Evolutionary conservation across 192 early-diverging fungal genomes (phyloP), one percentile per base, ranked within the genome.

Genomic region (Podila epigama): DNA sequence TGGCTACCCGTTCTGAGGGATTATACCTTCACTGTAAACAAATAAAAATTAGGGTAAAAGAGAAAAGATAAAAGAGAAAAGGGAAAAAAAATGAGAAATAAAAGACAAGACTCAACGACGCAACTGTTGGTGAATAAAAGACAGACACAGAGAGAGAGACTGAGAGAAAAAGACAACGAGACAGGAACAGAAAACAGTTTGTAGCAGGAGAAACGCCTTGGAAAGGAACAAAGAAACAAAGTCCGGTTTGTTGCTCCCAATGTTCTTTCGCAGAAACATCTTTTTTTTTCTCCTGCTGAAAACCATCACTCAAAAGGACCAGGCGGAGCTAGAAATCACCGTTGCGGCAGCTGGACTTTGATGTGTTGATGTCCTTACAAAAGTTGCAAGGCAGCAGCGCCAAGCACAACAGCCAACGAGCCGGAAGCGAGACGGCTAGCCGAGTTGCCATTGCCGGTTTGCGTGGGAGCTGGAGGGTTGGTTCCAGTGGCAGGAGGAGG

Each of bases 321-420:
- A n/a, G n/a, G n/a, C n/a, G n/a, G n/a, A n/a, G n/a, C n/a, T n/a
- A n/a, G n/a, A n/a, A n/a, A n/a, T n/a, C n/a, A n/a, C n/a, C n/a
- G n/a, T n/a, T n/a, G n/a, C n/a, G n/a, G n/a, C n/a, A n/a, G n/a
- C n/a, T n/a, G n/a, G 25, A 48, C 11, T 18, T 48, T 48, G 44
- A 22, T 48, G 40, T 2, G 37, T 39, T 39, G 6, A 9, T 39
- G 13, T 39, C 7, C 25, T 48, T 48, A 48, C 44, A 48, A 48
- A 48, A 63, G 42, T 44, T 67, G 64, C 34, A 33, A 18, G 20
- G 36, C 65, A 40, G 60, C 72, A 35, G 33, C 42, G 25, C 59
- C 54, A 65, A 36, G 33, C 39, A 66, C 25, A 20, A 41, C 63
- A 18, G 32, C 40, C 29, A 57, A 8, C 13, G 70, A 66, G 28